Evolutionary conservation across 768 basidiomycete genomes (phyloP).

Genomic region (Cystofilobasidium ferigula): DNA sequence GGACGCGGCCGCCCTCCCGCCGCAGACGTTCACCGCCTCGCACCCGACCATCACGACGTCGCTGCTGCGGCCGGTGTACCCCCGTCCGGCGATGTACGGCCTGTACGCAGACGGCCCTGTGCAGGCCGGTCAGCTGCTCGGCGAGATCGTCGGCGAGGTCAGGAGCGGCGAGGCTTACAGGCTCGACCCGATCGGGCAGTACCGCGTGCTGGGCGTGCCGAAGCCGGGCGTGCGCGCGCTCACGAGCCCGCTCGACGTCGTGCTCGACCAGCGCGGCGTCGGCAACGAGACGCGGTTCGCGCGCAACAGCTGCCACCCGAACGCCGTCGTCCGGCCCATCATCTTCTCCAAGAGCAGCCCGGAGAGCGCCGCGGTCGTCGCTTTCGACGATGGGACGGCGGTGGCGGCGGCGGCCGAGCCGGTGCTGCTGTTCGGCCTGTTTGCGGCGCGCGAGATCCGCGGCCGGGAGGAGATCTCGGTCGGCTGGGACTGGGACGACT

Average conservation of each 20-base stretch:
- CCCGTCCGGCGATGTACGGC: constrained; percentile 43
- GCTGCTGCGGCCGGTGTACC: constrained; percentile 35
- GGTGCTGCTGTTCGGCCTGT: constrained; percentile 61
- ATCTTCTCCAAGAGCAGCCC: constrained; percentile 40
- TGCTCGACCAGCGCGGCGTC: constrained; percentile 64
- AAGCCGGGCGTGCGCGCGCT: constrained; percentile 73
- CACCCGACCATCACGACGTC: constrained; percentile 31
- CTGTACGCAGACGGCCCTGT: constrained; percentile 56
- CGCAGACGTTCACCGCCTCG: constrained; percentile 26
- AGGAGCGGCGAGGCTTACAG: constrained; percentile 61
- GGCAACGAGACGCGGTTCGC: constrained; percentile 58
- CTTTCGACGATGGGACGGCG: not conserved
- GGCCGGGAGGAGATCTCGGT: constrained; percentile 75
- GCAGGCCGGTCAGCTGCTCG: constrained; percentile 49
- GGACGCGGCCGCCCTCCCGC: constrained; percentile 25
- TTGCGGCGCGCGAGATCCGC: constrained; percentile 62
- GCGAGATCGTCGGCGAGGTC: constrained; percentile 56
- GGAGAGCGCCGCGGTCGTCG: constrained; percentile 30
- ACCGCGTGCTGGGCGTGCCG: constrained; percentile 59
- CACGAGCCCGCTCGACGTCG: constrained; percentile 63
- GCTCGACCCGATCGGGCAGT: constrained; percentile 72
- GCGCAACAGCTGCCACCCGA: constrained; percentile 55
- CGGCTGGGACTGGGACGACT: constrained; percentile 96
- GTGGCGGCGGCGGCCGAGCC: not conserved
- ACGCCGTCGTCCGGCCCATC: constrained; percentile 53